Base-by-base conservation (phyloP, 306 rosid genomes). In the Acacia melanoxylon region DNA sequence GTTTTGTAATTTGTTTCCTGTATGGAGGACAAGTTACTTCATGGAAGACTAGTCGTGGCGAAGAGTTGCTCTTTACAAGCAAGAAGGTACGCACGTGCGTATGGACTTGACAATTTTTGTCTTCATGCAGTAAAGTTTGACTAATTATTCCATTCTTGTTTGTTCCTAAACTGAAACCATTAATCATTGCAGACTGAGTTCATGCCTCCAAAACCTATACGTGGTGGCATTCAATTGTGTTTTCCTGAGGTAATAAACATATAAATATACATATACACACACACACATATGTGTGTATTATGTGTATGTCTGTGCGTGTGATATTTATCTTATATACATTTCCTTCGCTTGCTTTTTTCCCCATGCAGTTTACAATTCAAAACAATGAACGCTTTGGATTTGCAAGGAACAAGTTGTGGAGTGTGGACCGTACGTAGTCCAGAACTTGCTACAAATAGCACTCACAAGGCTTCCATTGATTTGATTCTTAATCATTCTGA, bases 201-300 rank as follows among this genome's bases (percentile, higher is more conserved):
- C 65, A 88, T 82, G 63, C 93, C 94, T 87, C 92, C 98, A 16
- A 93, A 82, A 81, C 63, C 98, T 37, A 89, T 93, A 62, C 92
- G 93, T 13, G 98, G 98, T 29, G 98, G 98, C 56, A 93, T 93
- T 84, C 93, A 91, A 5, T 81, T 91, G 72, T 90, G 94, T 56
- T 93, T 93, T 85, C 98, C 97, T 27, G 94, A 93, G 83, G 97
- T 93, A 88, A 37, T 37, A 37, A 37, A 37, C 1, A 90, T 20
- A 52, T 6, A n/a, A n/a, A n/a, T n/a, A n/a, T n/a, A n/a, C n/a
- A n/a, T n/a, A 6, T 0, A 17, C 19, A 31, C 35, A 31, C 35
- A 29, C 31, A 1, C 31, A 29, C 31, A 29, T 29, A 29, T 29
- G 31, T 29, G n/a, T n/a, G n/a, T n/a, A n/a, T n/a, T n/a, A n/a